phyloP scores from a whole-genome alignment of 1,284 basidiomycete species.

The Heterobasidion occidentale region DNA sequence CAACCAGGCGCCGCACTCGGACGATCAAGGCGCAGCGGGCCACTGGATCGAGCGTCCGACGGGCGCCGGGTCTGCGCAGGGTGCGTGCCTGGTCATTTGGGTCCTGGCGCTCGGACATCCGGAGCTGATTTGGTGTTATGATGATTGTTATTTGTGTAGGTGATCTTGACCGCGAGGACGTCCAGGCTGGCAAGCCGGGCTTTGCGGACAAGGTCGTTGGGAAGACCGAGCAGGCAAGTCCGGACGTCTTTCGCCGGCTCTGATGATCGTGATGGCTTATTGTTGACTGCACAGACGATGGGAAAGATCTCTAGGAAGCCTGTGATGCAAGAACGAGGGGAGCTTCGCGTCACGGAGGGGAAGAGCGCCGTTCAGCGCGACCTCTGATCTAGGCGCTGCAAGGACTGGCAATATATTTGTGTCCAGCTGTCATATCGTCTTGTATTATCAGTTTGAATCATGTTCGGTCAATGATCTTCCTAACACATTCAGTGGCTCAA shows the following conservation, averaged over 20 bases:
- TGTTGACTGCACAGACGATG: neutral
- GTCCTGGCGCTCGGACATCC: no score
- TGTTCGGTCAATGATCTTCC: neutral
- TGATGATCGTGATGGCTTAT: neutral
- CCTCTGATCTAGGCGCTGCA: neutral
- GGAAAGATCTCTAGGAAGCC: neutral
- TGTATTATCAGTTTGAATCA: neutral
- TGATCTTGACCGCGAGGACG: neutral
- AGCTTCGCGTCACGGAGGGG: neutral
- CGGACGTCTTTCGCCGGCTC: neutral
- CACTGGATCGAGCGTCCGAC: no score
- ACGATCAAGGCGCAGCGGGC: no score
- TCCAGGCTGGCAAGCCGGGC: neutral
- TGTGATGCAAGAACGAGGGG: neutral
- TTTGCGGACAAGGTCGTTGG: neutral
- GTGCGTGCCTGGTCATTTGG: no score
- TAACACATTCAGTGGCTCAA: no score
- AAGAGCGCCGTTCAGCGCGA: neutral
- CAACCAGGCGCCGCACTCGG: no score
- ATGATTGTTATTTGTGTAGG: neutral
- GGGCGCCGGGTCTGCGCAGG: no score
- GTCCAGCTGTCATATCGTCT: no score
- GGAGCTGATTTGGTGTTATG: neutral
- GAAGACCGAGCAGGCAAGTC: neutral
- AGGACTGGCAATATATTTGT: no score